Percentiles rank a stretch among this genome's conserved stretches.
phyloP scores from a whole-genome alignment of 495 filamentous ascomycete species.

The Bryoglossum gracile region DNA sequence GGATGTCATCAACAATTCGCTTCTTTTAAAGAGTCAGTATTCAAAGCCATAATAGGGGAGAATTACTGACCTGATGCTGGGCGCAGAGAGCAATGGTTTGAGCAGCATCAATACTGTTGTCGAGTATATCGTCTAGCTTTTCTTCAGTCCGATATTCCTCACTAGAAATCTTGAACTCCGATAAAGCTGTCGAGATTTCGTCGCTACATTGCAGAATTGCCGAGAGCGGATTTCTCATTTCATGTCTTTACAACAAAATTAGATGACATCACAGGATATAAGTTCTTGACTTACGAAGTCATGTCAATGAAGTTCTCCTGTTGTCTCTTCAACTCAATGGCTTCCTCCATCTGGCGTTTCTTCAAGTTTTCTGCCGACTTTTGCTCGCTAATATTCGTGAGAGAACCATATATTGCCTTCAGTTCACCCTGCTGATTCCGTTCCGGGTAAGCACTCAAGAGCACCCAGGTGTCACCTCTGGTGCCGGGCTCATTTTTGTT shows the following conservation, averaged over 20 bases:
- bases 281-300: constrained; percentile 16
- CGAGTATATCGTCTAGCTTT: constrained; percentile 30
- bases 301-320: constrained; percentile 81
- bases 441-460: constrained; percentile 65
- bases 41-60: neutral
- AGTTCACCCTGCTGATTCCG: constrained; percentile 46
- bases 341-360: constrained; percentile 53
- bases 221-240: constrained; percentile 78
- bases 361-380: constrained; percentile 58
- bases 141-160: constrained; percentile 20
- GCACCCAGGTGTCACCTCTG: constrained; percentile 58
- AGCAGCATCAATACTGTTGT: constrained; percentile 62
- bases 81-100: constrained; percentile 80
- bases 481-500: too few species aligned
- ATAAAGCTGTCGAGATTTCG: constrained; percentile 55
- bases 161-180: constrained; percentile 30
- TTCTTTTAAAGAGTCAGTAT: constrained; percentile 12
- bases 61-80: constrained; percentile 67
- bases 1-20: constrained; percentile 68
- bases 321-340: constrained; percentile 59
- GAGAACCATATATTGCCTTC: constrained; percentile 63
- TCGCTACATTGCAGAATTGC: constrained; percentile 79
- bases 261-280: neutral
- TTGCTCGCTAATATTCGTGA: constrained; percentile 42
- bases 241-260: constrained; percentile 48